phyloP scores from a whole-genome alignment of 2,329 filamentous ascomycete genomes.

The Talaromyces islandicus region DNA sequence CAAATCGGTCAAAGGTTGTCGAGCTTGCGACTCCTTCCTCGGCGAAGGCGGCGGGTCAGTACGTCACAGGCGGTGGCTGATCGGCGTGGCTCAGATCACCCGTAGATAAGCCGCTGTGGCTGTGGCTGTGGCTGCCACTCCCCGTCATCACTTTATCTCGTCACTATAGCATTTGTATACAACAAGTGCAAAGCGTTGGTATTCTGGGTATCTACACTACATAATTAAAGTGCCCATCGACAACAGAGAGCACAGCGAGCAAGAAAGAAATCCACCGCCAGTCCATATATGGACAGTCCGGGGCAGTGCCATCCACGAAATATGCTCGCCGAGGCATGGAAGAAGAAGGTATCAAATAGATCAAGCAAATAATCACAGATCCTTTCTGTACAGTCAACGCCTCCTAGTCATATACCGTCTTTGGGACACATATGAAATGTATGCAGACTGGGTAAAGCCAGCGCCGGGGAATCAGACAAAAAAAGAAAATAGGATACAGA shows the following conservation, averaged over 20 bases:
- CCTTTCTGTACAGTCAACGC: conserved; percentile 1
- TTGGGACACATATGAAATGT: not conserved
- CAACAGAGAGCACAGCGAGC: not conserved
- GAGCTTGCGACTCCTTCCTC: not conserved
- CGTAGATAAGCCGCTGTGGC: not conserved
- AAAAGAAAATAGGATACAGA: conserved; percentile 8
- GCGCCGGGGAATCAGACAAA: conserved; percentile 4
- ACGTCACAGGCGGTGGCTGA: not conserved
- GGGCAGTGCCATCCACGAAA: not conserved
- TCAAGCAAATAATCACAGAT: not conserved
- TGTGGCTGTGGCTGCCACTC: not conserved
- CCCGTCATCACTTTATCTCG: not conserved
- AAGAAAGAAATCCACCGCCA: not conserved
- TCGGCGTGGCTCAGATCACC: not conserved
- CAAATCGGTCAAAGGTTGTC: not conserved
- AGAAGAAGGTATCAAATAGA: conserved; percentile 8
- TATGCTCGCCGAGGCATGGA: not conserved
- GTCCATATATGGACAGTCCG: not conserved
- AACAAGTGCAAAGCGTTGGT: not conserved
- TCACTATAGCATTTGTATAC: not conserved
- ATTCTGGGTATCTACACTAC: conserved; percentile 13
- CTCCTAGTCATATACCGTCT: not conserved
- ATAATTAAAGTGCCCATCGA: conserved; percentile 4
- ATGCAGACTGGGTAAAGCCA: conserved; percentile 1
- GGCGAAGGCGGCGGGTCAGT: not conserved